A percentile compares a stretch with the other conserved stretches of the same genome.
phyloP scores from a whole-genome alignment of 306 rosid genomes.

The Elaeagnus macrophylla region DNA sequence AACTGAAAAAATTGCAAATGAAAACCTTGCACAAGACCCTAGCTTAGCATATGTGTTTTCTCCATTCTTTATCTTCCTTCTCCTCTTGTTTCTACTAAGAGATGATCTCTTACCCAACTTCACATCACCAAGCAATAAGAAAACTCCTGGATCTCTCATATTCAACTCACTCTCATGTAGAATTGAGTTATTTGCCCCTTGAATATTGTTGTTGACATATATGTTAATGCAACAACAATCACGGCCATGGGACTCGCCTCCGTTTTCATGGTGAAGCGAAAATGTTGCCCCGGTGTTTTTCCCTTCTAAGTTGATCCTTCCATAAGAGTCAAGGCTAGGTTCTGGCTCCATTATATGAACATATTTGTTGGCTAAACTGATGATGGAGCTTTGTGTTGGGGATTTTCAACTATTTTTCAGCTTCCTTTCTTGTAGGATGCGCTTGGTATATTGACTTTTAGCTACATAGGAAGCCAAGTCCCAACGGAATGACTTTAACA shows the following conservation, averaged over 20 bases:
- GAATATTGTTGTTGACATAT: conserved; percentile 42
- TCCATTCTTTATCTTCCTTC: background rate
- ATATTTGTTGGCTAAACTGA: background rate
- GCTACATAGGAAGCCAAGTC: conserved; percentile 3
- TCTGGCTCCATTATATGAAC: conserved; percentile 12
- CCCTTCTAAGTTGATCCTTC: conserved; percentile 19
- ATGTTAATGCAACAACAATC: conserved; percentile 40
- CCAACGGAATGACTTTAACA: background rate
- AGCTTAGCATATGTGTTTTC: background rate
- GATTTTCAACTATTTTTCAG: background rate
- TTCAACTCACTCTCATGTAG: conserved; percentile 26
- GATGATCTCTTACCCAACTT: conserved; percentile 11
- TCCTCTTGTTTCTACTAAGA: conserved; percentile 1
- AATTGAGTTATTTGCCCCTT: conserved; percentile 31
- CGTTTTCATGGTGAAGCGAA: background rate
- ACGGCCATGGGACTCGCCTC: conserved; percentile 9
- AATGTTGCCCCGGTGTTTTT: conserved; percentile 39
- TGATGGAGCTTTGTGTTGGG: background rate
- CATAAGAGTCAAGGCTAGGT: conserved; percentile 9
- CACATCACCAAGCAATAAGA: conserved; percentile 25
- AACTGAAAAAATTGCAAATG: conserved; percentile 6
- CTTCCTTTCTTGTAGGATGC: conserved; percentile 25
- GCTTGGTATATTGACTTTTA: conserved; percentile 11
- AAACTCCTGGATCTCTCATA: conserved; percentile 45
- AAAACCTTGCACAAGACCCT: background rate